These are phyloP conservation scores for Bombardia bombarda DNA, from an alignment of 495 filamentous ascomycete species.

Conservation along the genomic window DNA sequence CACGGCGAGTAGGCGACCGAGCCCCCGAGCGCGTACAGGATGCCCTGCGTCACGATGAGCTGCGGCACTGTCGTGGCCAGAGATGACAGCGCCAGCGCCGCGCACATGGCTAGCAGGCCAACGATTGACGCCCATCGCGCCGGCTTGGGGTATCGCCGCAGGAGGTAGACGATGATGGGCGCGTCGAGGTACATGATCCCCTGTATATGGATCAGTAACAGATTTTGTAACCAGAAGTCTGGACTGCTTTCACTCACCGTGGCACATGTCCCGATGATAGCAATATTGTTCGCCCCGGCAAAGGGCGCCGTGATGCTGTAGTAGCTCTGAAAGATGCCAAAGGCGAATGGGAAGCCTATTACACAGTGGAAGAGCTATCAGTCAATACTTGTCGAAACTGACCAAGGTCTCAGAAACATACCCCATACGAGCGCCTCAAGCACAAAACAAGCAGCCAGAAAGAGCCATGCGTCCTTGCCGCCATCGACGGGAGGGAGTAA, in stretches of 20 bases:
- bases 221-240: no score
- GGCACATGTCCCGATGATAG: conserved; percentile 32
- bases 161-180: conserved; percentile 30
- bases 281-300: conserved; percentile 29
- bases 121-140: conserved; percentile 25
- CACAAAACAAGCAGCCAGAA: conserved; percentile 53
- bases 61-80: conserved; percentile 36
- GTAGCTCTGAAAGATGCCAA: conserved; percentile 42
- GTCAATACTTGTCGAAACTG: background rate
- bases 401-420: conserved; percentile 16
- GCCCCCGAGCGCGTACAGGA: conserved; percentile 44
- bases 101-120: conserved; percentile 32
- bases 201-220: conserved; percentile 7
- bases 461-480: conserved; percentile 58
- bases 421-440: conserved; percentile 63
- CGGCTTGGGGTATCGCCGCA: conserved; percentile 19
- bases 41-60: conserved; percentile 46
- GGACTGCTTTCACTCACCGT: conserved; percentile 22
- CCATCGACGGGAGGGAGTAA: conserved; percentile 50
- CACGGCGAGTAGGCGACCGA: conserved; percentile 39
- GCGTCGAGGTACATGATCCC: conserved; percentile 44
- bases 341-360: conserved; percentile 57
- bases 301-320: conserved; percentile 37
- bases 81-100: conserved; percentile 35
- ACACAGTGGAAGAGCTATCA: background rate